Percentiles rank a stretch among this genome's conserved stretches.
phyloP scores from a whole-genome alignment of 2,329 filamentous ascomycete genomes.

The Nemania sp. region DNA sequence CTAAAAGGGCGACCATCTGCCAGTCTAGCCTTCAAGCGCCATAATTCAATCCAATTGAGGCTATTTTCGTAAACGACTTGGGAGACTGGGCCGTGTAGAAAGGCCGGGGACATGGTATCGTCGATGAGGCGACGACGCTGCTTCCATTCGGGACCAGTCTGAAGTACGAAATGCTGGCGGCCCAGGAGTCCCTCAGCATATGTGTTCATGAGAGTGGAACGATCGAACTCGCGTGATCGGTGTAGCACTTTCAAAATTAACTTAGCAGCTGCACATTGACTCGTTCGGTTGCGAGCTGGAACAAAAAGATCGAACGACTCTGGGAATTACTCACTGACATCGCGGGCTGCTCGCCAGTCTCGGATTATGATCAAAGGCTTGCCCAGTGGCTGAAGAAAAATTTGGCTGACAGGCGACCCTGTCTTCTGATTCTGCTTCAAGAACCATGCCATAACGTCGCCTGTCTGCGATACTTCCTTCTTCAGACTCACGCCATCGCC shows the following conservation, averaged over 20 bases:
- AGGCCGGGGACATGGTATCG: conserved; percentile 12
- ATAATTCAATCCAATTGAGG: conserved; percentile 37
- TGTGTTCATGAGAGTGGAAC: conserved; percentile 9
- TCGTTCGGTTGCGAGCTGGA: too few species aligned
- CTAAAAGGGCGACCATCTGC: conserved; percentile 39
- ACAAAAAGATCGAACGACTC: too few species aligned
- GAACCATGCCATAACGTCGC: conserved; percentile 13
- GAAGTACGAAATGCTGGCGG: conserved; percentile 7
- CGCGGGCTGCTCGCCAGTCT: conserved; percentile 12
- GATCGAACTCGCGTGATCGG: conserved; percentile 11
- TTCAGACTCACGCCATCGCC: conserved; percentile 19
- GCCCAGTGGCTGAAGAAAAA: conserved; percentile 12
- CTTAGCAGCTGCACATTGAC: too few species aligned
- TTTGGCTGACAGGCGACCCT: conserved; percentile 9
- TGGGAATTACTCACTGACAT: conserved; percentile 10
- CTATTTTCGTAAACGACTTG: conserved; percentile 9
- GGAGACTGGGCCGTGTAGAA: neutral
- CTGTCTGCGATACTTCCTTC: conserved; percentile 2
- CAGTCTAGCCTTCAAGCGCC: conserved; percentile 34
- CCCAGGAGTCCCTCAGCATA: conserved; percentile 8
- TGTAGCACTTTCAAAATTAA: conserved; percentile 11
- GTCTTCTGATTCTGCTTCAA: conserved; percentile 11
- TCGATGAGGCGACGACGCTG: conserved; percentile 7
- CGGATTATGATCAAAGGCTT: conserved; percentile 7
- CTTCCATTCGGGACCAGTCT: conserved; percentile 10